phyloP scores from a whole-genome alignment of 2,329 filamentous ascomycete genomes.

The Penicillium janthinellum region DNA sequence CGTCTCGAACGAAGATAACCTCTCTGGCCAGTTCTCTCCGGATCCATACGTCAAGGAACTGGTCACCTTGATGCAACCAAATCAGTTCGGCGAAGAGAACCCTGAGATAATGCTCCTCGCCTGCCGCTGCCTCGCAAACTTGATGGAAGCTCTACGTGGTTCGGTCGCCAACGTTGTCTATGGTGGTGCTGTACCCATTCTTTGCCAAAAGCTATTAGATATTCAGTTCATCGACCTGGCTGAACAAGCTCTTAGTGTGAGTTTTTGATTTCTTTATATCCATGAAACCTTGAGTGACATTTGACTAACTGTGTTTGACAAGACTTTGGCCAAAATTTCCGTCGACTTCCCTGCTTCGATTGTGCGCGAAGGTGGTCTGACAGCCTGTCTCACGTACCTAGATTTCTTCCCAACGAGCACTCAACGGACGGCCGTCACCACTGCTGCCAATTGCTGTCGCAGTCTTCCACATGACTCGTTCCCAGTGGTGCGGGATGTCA shows the following conservation, averaged over 20 bases:
- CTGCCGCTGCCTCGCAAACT: slow-evolving; percentile 90
- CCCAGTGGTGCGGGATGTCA: slow-evolving; percentile 85
- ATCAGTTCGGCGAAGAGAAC: slow-evolving; percentile 84
- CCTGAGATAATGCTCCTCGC: slow-evolving; percentile 96
- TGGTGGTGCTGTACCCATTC: slow-evolving; percentile 89
- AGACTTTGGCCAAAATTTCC: slow-evolving; percentile 95
- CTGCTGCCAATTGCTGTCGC: slow-evolving; percentile 95
- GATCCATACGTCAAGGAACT: slow-evolving; percentile 96
- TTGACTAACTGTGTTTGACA: slow-evolving; percentile 4
- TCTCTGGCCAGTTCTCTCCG: slow-evolving; percentile 91
- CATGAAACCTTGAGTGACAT: background rate
- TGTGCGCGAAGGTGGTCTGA: slow-evolving; percentile 90
- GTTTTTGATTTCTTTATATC: slow-evolving; percentile 27
- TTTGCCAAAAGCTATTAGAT: slow-evolving; percentile 93
- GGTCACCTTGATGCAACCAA: slow-evolving; percentile 86
- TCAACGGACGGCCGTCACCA: slow-evolving; percentile 93
- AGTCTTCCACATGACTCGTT: slow-evolving; percentile 96
- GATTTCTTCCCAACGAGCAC: slow-evolving; percentile 98
- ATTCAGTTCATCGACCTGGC: slow-evolving; percentile 97
- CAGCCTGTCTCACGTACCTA: slow-evolving; percentile 91
- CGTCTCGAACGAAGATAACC: slow-evolving; percentile 93
- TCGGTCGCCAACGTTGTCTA: slow-evolving; percentile 96
- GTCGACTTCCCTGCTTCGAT: slow-evolving; percentile 94
- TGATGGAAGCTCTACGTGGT: slow-evolving; percentile 94
- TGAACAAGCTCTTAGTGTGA: slow-evolving; percentile 85